phyloP scores from a whole-genome alignment of 352 stramenopile species.

The Hyaloperonospora arabidopsidis region DNA sequence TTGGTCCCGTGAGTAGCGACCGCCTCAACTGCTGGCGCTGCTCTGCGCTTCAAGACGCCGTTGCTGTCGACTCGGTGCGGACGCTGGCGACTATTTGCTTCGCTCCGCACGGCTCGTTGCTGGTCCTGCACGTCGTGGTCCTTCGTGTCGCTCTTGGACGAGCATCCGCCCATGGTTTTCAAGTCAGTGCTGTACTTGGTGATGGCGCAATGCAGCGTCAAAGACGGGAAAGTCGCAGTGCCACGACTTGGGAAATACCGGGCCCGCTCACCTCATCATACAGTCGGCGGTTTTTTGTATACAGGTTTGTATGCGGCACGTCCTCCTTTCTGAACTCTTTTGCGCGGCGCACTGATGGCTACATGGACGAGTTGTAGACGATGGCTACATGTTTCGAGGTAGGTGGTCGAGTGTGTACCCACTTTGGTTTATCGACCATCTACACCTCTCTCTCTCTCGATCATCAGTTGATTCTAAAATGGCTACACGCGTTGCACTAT shows the following conservation, averaged over 20 bases:
- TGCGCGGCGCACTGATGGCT: not conserved
- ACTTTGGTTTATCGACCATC: no score
- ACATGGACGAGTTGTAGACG: not conserved
- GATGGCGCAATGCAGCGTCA: constrained; percentile 4
- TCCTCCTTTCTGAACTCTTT: constrained; percentile 2
- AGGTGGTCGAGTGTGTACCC: no score
- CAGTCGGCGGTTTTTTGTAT: not conserved
- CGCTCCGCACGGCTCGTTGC: constrained; percentile 1
- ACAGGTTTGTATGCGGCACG: not conserved
- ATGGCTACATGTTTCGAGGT: not conserved
- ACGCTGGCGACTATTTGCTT: constrained; percentile 3
- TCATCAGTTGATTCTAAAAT: no score
- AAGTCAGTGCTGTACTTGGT: no score
- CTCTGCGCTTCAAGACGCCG: constrained; percentile 6
- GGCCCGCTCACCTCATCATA: no score
- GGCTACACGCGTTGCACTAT: no score
- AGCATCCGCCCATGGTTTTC: constrained; percentile 38
- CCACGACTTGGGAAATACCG: no score
- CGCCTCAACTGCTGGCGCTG: constrained; percentile 3
- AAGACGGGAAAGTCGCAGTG: constrained; percentile 19
- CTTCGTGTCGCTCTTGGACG: constrained; percentile 33
- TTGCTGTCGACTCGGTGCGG: not conserved
- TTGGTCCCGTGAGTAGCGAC: constrained; percentile 8
- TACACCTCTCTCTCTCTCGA: no score
- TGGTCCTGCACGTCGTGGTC: constrained; percentile 17